phyloP scores from a whole-genome alignment of 2,329 filamentous ascomycete species.

The Blumeriella jaapii region DNA sequence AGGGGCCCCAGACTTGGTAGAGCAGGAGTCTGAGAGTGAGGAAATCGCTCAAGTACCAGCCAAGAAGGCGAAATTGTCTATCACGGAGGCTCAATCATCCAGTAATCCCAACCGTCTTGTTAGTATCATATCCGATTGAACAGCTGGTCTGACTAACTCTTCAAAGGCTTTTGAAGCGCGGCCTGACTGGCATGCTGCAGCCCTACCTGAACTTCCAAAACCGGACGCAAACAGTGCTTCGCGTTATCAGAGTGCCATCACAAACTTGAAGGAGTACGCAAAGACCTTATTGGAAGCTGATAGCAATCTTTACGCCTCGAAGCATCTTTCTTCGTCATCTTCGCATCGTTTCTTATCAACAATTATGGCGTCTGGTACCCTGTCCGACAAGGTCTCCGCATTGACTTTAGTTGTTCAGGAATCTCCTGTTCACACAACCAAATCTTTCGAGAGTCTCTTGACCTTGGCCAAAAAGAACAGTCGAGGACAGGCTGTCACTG shows the following conservation, averaged over 20 bases:
- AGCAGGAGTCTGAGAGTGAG: slow-evolving; percentile 6
- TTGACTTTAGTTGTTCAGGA: slow-evolving; percentile 91
- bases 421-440: slow-evolving; percentile 85
- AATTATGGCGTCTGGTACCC: slow-evolving; percentile 91
- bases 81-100: slow-evolving; percentile 1
- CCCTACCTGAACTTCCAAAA: slow-evolving; percentile 40
- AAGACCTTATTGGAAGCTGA: slow-evolving; percentile 67
- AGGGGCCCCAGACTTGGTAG: slow-evolving; percentile 22
- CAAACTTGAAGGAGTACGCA: slow-evolving; percentile 58
- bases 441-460: slow-evolving; percentile 77
- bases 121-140: slow-evolving; percentile 13
- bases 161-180: slow-evolving; percentile 45
- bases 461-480: slow-evolving; percentile 83
- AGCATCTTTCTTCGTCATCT: slow-evolving; percentile 63
- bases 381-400: slow-evolving; percentile 93
- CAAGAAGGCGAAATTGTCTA: slow-evolving; percentile 4
- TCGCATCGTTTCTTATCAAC: slow-evolving; percentile 94
- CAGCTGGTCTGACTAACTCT: slow-evolving; percentile 21
- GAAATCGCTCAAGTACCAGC: slow-evolving; percentile 1
- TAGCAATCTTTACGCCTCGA: slow-evolving; percentile 60
- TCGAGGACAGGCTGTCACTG: slow-evolving; percentile 81
- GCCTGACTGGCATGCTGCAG: slow-evolving; percentile 55
- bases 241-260: slow-evolving; percentile 40
- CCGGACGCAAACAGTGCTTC: slow-evolving; percentile 34
- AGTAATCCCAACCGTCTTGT: slow-evolving; percentile 26